Base-by-base conservation (phyloP, 768 basidiomycete genomes). In the Mycena capillaripes region DNA sequence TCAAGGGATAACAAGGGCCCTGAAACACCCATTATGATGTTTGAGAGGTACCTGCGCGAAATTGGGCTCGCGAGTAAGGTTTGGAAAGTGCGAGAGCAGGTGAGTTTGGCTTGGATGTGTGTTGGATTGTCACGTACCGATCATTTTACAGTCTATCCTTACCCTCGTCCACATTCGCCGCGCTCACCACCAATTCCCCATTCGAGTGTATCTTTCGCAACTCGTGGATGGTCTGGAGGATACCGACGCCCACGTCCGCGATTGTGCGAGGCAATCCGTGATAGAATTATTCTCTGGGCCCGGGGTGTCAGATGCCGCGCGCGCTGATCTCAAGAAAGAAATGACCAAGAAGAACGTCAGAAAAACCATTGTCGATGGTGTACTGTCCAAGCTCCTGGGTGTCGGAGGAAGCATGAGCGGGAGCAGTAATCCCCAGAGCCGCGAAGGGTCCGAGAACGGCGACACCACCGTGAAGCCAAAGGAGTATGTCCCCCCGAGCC, bases 241-340 rank as follows among this genome's bases (percentile, higher is more conserved):
- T 81, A 90, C 91, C 1, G 98, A 99, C 78, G 89, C 93, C 23
- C 90, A 91, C 75, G 98, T 99, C 62, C 93, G 98, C 52, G 93
- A 96, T 66, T 92, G 92, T 78, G 93, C 97, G 10, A 90, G 92
- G 58, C 88, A 90, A 75, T 92, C 95, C 1, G 89, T 96, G 69
- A 88, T 98, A 19, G 91, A 93, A 74, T 86, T 99, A 65, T 97
- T 98, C 78, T 92, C 95, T 1, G 94, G 95, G 19, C 89, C 93
- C 0, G 90, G 89, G 6, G 95, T 96, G 17, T 91, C 92, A 3
- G 93, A 97, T 78, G 91, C 91, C 10, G 98, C 98, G 4, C 91
- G 95, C 61, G 90, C 96, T 5, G 97, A 99, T 80, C 86, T 99
- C 64, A 98, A 98, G 87, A 97, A 96, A 79, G 93, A 96, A 79